A percentile compares a stretch with the other conserved stretches of the same genome.
These are phyloP conservation scores for Calonectria crousiana DNA, from an alignment of 2,329 filamentous ascomycete species.

Conservation along the genomic window DNA sequence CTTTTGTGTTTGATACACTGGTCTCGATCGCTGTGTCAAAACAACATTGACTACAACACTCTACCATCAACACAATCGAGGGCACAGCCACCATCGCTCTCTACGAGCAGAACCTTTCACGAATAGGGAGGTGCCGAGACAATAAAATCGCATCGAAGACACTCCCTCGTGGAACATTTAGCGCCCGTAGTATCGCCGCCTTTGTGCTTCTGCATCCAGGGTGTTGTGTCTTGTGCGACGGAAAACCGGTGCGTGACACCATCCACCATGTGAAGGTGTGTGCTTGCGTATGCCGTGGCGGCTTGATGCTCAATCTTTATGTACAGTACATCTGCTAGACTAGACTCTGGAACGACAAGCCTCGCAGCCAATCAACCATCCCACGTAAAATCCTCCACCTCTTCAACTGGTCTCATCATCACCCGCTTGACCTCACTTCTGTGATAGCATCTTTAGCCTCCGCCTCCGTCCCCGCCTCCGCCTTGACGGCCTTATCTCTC, in stretches of 20 bases:
- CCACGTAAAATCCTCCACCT: neutral
- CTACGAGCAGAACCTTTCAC: neutral
- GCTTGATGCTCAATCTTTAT: neutral
- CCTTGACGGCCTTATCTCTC: neutral
- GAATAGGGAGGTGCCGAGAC: neutral
- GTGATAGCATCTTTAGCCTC: neutral
- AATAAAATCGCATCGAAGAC: neutral
- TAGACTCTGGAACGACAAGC: neutral
- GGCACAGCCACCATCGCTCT: neutral
- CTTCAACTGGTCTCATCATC: slow-evolving; percentile 6
- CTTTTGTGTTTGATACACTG: neutral
- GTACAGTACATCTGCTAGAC: slow-evolving; percentile 5
- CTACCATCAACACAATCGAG: neutral
- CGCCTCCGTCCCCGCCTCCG: slow-evolving; percentile 2
- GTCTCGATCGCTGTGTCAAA: neutral
- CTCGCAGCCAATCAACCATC: slow-evolving; percentile 14
- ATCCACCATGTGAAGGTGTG: neutral
- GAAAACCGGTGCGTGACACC: neutral
- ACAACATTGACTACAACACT: neutral
- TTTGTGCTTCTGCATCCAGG: neutral
- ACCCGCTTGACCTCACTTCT: neutral
- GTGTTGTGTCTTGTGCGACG: neutral
- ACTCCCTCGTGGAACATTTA: neutral
- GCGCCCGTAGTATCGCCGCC: neutral
- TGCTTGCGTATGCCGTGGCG: neutral